Evolutionary conservation across 495 filamentous ascomycete species (phyloP), one percentile per base, ranked within the genome.

Genomic region (Pseudevernia furfuracea): DNA sequence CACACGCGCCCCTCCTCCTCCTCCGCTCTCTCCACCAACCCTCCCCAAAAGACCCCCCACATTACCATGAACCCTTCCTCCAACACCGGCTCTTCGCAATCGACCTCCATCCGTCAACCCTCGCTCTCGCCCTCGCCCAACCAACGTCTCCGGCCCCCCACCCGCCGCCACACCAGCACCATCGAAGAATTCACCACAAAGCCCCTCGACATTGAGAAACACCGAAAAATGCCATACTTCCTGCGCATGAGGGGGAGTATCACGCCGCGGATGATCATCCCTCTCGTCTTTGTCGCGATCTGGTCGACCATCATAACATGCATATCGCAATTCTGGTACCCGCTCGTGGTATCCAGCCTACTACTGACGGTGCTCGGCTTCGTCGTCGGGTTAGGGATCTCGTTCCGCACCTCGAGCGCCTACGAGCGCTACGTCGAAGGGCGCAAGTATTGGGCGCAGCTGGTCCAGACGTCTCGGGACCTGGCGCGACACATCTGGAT

Each of bases 351-450:
- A 34, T 81, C 82, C 66, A 84, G 80, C 30, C 80, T 92, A 61
- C 79, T 96, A 12, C 81, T 96, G 41, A 95, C 90, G 19, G 87
- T 95, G 15, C 84, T 90, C 36, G 91, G 90, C 86, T 94, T 96
- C 79, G 89, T 95, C 66, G 89, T 96, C 69, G 89, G 87, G 79
- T 74, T 95, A 71, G 82, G 88, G 1, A 77, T 96, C 66, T 90
- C 87, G 30, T 94, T 96, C 77, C 86, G 90, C 58, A 89, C 84
- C 67, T 89, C 89, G 1, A 91, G 89, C 21, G 91, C 90, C 9
- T 96, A 96, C 70, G 91, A 95, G 73, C 86, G 89, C 70, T 83
- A 80, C 73, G 81, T 81, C 46, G 87, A 96, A 62, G 89, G 88
- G 25, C 81, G 89, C 36, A 85, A 86, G 64, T 89, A 86, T 72